Percentiles rank a stretch among this genome's conserved stretches.
Evolutionary conservation across 768 basidiomycete species (phyloP).

Genomic region (Suillus alpinus): DNA sequence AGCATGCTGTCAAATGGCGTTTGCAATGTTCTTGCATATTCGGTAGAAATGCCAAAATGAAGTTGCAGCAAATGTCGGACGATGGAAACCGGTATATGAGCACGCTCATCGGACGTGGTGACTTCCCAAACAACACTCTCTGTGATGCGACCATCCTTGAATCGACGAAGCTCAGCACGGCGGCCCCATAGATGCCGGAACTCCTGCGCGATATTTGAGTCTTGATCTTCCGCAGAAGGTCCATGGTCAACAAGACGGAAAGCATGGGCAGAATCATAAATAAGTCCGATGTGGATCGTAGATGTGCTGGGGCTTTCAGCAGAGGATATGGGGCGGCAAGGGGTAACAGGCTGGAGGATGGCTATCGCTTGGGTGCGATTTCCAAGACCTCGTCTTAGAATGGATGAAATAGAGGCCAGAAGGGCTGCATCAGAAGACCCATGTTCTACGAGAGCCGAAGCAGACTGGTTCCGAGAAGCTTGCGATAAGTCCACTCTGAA

Average conservation of each 20-base stretch:
- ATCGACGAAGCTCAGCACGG: constrained; percentile 88
- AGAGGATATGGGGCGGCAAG: constrained; percentile 48
- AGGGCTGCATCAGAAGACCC: constrained; percentile 60
- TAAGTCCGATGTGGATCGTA: constrained; percentile 66
- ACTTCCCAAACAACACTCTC: constrained; percentile 99
- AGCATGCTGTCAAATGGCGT: constrained; percentile 55
- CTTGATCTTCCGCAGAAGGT: constrained; percentile 66
- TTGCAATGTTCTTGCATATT: constrained; percentile 59
- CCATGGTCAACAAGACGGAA: constrained; percentile 91
- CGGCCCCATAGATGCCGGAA: constrained; percentile 91
- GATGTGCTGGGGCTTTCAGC: constrained; percentile 50
- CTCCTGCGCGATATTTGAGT: constrained; percentile 44
- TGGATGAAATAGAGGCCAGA: constrained; percentile 46
- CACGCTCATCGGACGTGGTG: constrained; percentile 73
- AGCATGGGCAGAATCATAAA: constrained; percentile 70
- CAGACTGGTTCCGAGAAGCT: constrained; percentile 40
- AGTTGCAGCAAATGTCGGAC: constrained; percentile 68
- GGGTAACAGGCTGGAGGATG: constrained; percentile 52
- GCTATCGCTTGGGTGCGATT: constrained; percentile 65
- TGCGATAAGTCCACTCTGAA: constrained; percentile 47
- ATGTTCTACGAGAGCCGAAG: constrained; percentile 43
- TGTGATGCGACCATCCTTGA: constrained; percentile 90
- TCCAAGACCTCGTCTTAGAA: constrained; percentile 67
- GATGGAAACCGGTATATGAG: constrained; percentile 72
- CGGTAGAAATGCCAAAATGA: constrained; percentile 67